A percentile compares a stretch with the other conserved stretches of the same genome.
These are phyloP conservation scores for Colletotrichum destructivum DNA, from an alignment of 2,329 filamentous ascomycete genomes.

Conservation along the genomic window DNA sequence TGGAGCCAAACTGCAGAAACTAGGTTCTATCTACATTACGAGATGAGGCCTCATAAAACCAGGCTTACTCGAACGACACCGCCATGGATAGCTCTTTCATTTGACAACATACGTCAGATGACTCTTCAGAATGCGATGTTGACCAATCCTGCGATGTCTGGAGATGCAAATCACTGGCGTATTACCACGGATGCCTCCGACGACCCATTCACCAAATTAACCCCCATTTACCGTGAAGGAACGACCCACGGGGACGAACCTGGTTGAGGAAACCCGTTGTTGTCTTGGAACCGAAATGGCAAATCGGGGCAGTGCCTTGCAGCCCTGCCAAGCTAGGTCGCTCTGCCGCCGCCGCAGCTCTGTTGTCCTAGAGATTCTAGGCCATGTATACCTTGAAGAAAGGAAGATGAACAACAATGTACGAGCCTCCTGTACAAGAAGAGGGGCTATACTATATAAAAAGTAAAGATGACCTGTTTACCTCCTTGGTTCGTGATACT, in stretches of 20 bases:
- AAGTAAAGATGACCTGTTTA: not conserved
- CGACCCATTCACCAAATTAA: too few relatives aligned
- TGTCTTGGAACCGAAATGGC: not conserved
- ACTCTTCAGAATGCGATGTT: too few relatives aligned
- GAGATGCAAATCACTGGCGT: too few relatives aligned
- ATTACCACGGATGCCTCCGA: too few relatives aligned
- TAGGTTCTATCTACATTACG: not conserved
- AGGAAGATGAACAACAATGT: not conserved
- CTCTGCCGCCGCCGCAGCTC: conserved; percentile 6
- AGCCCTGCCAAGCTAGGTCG: conserved; percentile 19
- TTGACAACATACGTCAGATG: not conserved
- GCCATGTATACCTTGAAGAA: not conserved
- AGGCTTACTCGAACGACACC: not conserved
- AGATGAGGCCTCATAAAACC: too few relatives aligned
- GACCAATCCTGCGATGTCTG: not conserved
- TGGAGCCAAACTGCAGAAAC: not conserved
- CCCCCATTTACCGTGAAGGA: not conserved
- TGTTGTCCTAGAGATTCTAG: not conserved
- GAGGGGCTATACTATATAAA: too few relatives aligned
- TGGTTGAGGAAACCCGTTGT: not conserved
- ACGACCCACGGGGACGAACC: not conserved
- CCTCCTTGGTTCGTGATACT: not conserved
- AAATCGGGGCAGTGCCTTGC: conserved; percentile 21
- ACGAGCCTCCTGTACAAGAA: not conserved
- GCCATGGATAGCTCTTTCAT: not conserved